Percentiles rank a stretch among this genome's conserved stretches.
Conservation (phyloP, 2,329 filamentous ascomycete species). For the Fusarium foetens region DNA sequence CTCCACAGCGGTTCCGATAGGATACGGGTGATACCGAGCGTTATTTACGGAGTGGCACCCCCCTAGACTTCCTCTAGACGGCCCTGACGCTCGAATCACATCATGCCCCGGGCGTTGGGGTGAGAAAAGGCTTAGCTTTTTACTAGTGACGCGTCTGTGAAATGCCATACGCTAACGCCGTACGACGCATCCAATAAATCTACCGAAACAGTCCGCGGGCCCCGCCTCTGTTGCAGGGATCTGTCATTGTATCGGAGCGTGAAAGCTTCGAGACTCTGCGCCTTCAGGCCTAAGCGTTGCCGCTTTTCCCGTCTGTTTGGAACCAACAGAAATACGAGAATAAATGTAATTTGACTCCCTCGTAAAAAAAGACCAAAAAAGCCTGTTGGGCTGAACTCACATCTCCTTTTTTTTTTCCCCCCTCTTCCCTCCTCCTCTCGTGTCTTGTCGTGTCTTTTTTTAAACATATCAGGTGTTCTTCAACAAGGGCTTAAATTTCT, state of each 20-base stretch:
- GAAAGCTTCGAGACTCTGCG: neutral
- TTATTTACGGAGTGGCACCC: neutral
- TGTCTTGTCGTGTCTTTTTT: neutral
- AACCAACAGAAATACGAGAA: slow-evolving; percentile 4
- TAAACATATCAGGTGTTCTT: neutral
- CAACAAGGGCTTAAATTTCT: neutral
- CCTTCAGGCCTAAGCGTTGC: neutral
- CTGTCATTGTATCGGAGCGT: neutral
- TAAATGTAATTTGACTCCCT: neutral
- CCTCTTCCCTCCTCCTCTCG: neutral
- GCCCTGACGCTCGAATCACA: neutral
- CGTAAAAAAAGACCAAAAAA: neutral
- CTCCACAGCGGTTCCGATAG: neutral
- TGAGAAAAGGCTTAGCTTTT: neutral
- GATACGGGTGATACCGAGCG: neutral
- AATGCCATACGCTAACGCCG: neutral
- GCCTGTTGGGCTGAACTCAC: neutral
- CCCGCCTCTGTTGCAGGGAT: neutral
- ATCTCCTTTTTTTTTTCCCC: neutral
- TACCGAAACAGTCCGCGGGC: neutral
- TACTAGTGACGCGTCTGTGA: neutral
- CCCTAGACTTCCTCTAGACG: neutral
- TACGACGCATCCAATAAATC: slow-evolving; percentile 4
- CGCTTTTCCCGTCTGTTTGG: neutral
- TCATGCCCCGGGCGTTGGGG: neutral